These are phyloP conservation scores for Coelastrella sp. DNA, from an alignment of 139 green algal genomes.

Conservation along the genomic window DNA sequence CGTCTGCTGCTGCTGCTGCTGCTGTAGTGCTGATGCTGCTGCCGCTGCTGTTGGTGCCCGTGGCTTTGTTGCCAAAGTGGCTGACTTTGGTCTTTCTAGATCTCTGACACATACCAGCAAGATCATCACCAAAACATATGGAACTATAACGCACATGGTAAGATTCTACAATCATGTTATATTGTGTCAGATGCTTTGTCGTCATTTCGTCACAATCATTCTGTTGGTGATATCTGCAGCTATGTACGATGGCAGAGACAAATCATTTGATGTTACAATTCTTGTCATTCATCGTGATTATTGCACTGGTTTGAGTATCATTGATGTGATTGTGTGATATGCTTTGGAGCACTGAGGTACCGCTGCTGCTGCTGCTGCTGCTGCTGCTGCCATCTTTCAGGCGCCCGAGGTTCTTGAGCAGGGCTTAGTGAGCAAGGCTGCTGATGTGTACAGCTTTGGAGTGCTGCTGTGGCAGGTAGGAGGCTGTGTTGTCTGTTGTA, in stretches of 20 bases:
- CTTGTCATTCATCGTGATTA: too few relatives aligned
- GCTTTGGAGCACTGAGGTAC: not conserved
- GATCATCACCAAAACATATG: conserved; percentile 46
- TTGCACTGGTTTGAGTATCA: too few relatives aligned
- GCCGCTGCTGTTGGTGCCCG: conserved; percentile 27
- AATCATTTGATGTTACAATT: too few relatives aligned
- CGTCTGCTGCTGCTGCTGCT: conserved; percentile 52
- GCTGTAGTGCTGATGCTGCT: conserved; percentile 40
- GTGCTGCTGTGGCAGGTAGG: conserved; percentile 57
- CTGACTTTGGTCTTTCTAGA: conserved; percentile 69
- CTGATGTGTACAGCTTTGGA: conserved; percentile 45
- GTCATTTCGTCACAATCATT: too few relatives aligned
- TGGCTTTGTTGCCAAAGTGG: conserved; percentile 75
- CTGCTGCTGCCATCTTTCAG: not conserved
- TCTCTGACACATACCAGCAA: conserved; percentile 20
- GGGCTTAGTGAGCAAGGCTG: conserved; percentile 26
- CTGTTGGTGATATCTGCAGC: too few relatives aligned
- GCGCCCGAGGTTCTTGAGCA: conserved; percentile 5
- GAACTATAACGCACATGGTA: not conserved
- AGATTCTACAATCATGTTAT: not conserved
- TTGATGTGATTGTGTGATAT: too few relatives aligned
- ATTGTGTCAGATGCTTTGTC: not conserved
- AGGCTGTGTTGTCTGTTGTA: not conserved
- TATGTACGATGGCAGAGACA: too few relatives aligned
- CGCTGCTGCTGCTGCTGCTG: conserved; percentile 26